Conservation (phyloP, 495 filamentous ascomycete species). For the Cryomyces minteri region DNA sequence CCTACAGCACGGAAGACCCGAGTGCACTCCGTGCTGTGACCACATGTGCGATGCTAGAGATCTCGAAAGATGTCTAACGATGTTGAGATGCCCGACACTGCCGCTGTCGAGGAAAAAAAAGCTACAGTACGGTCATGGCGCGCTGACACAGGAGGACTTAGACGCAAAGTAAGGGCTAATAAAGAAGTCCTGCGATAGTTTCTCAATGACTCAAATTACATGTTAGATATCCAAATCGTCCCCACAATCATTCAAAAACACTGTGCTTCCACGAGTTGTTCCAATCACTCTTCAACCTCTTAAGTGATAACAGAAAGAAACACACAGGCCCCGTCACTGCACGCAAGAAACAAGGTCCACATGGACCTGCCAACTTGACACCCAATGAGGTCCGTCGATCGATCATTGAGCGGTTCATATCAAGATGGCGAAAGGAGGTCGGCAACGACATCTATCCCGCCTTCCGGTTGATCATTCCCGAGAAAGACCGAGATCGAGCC, state of each 20-base stretch:
- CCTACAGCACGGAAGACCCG: not conserved
- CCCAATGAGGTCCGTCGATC: slow-evolving; percentile 68
- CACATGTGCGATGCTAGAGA: not conserved
- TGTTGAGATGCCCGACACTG: slow-evolving; percentile 17
- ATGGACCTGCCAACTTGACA: slow-evolving; percentile 38
- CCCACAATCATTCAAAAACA: slow-evolving; percentile 59
- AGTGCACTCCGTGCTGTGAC: not conserved
- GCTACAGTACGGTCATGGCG: slow-evolving; percentile 23
- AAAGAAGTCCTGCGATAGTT: not conserved
- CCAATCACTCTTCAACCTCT: slow-evolving; percentile 62
- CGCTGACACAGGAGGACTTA: slow-evolving; percentile 31
- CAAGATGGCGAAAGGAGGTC: slow-evolving; percentile 71
- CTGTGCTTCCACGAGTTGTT: slow-evolving; percentile 73
- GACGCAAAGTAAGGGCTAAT: slow-evolving; percentile 38
- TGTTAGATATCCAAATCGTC: slow-evolving; percentile 63
- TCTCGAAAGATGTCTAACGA: slow-evolving; percentile 11
- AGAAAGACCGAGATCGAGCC: slow-evolving; percentile 80
- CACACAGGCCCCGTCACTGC: slow-evolving; percentile 30
- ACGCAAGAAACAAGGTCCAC: slow-evolving; percentile 36
- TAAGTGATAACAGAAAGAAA: slow-evolving; percentile 69
- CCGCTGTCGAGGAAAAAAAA: slow-evolving; percentile 19
- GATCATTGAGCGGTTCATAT: slow-evolving; percentile 80
- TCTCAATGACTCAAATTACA: not conserved
- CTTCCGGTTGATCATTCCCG: slow-evolving; percentile 78
- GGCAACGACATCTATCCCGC: slow-evolving; percentile 89